Evolutionary conservation across 768 basidiomycete species (phyloP).

Genomic region (Tulasnella calospora): DNA sequence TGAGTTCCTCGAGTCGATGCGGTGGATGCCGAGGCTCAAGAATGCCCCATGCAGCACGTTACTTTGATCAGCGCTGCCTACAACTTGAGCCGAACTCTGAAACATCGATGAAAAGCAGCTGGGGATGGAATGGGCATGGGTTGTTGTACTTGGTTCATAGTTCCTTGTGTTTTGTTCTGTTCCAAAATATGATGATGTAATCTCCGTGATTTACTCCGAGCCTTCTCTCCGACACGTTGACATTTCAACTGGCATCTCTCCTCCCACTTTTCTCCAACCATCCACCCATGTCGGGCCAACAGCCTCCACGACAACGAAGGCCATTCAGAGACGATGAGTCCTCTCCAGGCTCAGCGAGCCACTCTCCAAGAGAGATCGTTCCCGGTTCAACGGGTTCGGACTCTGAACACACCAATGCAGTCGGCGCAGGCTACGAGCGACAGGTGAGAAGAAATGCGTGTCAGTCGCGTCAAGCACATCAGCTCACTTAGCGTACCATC

Average conservation of each 20-base stretch:
- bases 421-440: slow-evolving; percentile 3
- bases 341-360: not conserved
- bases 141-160: not conserved
- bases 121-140: not conserved
- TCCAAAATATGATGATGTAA: slow-evolving; percentile 2
- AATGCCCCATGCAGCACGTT: slow-evolving; percentile 20
- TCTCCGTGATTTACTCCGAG: slow-evolving; percentile 5
- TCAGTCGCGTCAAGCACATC: not conserved
- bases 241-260: slow-evolving; percentile 18
- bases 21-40: not conserved
- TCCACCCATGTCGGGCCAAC: slow-evolving; percentile 21
- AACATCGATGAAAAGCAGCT: not conserved
- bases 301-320: slow-evolving; percentile 22
- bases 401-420: slow-evolving; percentile 14
- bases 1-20: not conserved
- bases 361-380: slow-evolving; percentile 6
- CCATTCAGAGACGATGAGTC: slow-evolving; percentile 5
- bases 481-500: not conserved
- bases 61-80: slow-evolving; percentile 27
- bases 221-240: slow-evolving; percentile 21
- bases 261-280: slow-evolving; percentile 9
- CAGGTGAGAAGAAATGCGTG: not conserved
- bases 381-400: slow-evolving; percentile 12
- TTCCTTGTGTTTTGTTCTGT: slow-evolving; percentile 9
- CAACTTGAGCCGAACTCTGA: slow-evolving; percentile 26